Base-by-base conservation (phyloP, 1,284 basidiomycete genomes). In the Puccinia hordei region DNA sequence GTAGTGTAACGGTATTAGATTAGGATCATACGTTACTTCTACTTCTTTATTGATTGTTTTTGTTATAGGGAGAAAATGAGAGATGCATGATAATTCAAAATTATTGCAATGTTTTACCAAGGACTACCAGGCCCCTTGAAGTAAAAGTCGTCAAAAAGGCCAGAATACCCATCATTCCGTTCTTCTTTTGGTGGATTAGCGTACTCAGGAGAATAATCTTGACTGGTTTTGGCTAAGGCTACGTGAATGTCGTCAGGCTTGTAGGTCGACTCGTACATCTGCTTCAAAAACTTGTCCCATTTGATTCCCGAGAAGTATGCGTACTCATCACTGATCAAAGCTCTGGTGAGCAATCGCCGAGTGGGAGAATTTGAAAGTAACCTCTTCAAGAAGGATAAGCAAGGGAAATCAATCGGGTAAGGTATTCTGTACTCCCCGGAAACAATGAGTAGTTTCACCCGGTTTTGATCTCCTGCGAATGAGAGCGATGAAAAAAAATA, bases 111-210 rank as follows among this genome's bases (percentile, higher is more conserved):
- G 33, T 63, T 13, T n/a, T n/a, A 66, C 63, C 63, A 44, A 66
- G 63, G 63, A 19, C 19, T 9, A 22, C 35, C 61, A 41, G 68
- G 46, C 2, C 4, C 33, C 27, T 51, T 1, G 49, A 53, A 71
- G 27, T 53, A 35, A 22, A 71, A 71, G 30, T 71, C 46, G 13
- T 71, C 19, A n/a, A 71, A 71, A n/a, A 71, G 46, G 17, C 44
- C 68, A 33, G 24, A 10, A n/a, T 19, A 71, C 5, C n/a, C 46
- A 46, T 71, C 68, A 13, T 33, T 53, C 15, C 6, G 17, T 33
- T 30, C 4, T 13, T 19, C 49, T 51, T 22, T 22, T 6, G 8
- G 24, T 44, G 2, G 12, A 8, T 4, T 46, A n/a, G 44, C 24
- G 44, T 30, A 46, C 46, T 19, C 49, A 17, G 66, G 8, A 27